Percentiles rank a stretch among this genome's conserved stretches.
These are phyloP conservation scores for Apophysomyces variabilis DNA, from an alignment of 371 early-diverging fungal genomes.

Conservation along the genomic window DNA sequence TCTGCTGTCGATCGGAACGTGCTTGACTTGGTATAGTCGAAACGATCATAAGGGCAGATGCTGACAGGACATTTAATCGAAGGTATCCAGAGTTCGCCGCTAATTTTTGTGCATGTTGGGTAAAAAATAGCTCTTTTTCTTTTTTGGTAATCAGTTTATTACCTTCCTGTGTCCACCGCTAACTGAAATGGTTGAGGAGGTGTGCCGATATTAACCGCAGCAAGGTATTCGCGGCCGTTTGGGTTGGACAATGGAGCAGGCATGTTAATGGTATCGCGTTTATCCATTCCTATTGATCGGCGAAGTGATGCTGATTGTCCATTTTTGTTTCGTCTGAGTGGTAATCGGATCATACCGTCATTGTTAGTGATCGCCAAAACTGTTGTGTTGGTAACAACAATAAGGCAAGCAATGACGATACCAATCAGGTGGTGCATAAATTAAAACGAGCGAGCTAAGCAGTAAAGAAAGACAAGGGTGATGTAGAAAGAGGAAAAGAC, in stretches of 20 bases:
- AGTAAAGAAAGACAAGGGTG: not conserved
- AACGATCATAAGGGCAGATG: slow-evolving; percentile 32
- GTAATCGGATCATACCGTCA: slow-evolving; percentile 16
- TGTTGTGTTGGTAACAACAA: slow-evolving; percentile 6
- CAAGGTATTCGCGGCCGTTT: slow-evolving; percentile 34
- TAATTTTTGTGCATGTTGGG: slow-evolving; percentile 8
- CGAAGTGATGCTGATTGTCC: slow-evolving; percentile 22
- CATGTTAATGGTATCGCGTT: slow-evolving; percentile 7
- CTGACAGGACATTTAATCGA: slow-evolving; percentile 32
- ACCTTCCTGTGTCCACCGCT: slow-evolving; percentile 48
- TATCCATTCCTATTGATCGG: not conserved
- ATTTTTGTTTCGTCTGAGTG: slow-evolving; percentile 20
- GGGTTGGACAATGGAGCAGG: slow-evolving; percentile 28
- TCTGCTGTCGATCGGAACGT: slow-evolving; percentile 26
- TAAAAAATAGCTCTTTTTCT: not conserved
- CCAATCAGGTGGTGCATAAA: slow-evolving; percentile 8
- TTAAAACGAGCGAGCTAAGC: not conserved
- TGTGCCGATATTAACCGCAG: slow-evolving; percentile 37
- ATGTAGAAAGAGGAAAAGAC: slow-evolving; percentile 4
- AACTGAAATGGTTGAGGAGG: slow-evolving; percentile 41
- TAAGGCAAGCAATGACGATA: slow-evolving; percentile 13
- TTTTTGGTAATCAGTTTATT: slow-evolving; percentile 8
- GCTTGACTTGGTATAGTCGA: slow-evolving; percentile 30
- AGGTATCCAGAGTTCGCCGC: slow-evolving; percentile 47
- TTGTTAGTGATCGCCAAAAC: slow-evolving; percentile 5